phyloP scores from a whole-genome alignment of 2,329 filamentous ascomycete species.

The Trichoderma polysporum region DNA sequence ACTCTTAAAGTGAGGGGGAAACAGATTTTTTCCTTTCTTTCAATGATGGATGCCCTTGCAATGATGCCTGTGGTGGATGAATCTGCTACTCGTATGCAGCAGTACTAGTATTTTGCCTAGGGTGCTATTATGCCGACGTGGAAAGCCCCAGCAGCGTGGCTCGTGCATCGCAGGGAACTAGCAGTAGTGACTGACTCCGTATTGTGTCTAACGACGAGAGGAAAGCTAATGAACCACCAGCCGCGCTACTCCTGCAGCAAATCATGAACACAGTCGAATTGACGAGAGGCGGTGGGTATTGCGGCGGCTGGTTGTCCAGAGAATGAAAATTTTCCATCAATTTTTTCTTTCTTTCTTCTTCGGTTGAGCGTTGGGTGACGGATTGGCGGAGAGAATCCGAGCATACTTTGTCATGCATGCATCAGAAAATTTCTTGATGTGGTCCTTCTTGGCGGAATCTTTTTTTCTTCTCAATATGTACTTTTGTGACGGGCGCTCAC shows the following conservation, averaged over 20 bases:
- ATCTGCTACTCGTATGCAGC: neutral
- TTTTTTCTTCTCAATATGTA: neutral
- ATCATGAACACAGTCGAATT: neutral
- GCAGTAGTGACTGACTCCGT: neutral
- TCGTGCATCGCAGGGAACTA: constrained; percentile 5
- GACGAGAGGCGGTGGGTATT: neutral
- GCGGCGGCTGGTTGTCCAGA: constrained; percentile 11
- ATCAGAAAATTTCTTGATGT: neutral
- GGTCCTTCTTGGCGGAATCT: neutral
- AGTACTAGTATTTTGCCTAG: neutral
- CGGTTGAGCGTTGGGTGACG: constrained; percentile 17
- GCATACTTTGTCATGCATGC: neutral
- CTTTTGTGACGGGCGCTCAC: neutral
- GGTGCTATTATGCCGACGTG: neutral
- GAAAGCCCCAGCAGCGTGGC: neutral
- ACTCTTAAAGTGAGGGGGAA: constrained; percentile 1
- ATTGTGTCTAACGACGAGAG: neutral
- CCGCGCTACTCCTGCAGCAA: neutral
- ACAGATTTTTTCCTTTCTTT: neutral
- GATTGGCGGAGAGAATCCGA: neutral
- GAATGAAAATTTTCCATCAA: neutral
- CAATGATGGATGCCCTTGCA: neutral
- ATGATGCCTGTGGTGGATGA: neutral
- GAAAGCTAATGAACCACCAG: neutral
- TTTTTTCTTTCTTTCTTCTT: neutral